Base-by-base conservation (phyloP, 1,284 basidiomycete genomes). In the Rhodotorula sp. region DNA sequence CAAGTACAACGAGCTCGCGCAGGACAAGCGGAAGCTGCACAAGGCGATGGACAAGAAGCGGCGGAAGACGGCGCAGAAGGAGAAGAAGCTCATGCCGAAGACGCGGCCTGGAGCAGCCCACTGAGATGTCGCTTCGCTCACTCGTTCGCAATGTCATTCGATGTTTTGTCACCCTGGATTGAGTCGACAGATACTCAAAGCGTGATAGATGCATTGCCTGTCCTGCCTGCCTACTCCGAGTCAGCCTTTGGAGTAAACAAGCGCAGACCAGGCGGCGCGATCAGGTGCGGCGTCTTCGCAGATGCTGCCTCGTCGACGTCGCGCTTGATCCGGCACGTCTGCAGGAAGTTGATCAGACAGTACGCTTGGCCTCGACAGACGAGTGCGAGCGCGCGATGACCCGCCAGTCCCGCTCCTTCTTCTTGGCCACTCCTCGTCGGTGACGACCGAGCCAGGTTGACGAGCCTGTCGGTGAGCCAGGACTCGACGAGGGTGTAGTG, bases 21-120 rank as follows among this genome's bases (percentile, higher is more conserved):
- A 71, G 57, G 76, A 77, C 71, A 77, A 77, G 76, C 71, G 71
- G 55, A 71, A 71, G 53, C 61, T 77, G 50, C 65, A 66, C 63
- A 76, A 76, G 65, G 70, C 74, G 34, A 70, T 74, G 40, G 72
- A 75, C 57, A 73, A 73, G 63, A 72, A 73, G 64, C 65, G 70
- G 30, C 46, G 64, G 28, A 76, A 75, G 64, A 64, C 59, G 37
- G 57, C 57, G 24, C 68, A 76, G 59, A 76, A 76, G 67, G 69
- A 73, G 60, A 77, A 74, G 68, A 74, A 75, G 62, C 64, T 71
- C 40, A 64, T 74, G 69, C 71, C 71, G 24, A 64, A 69, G 44
- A 58, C 31, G 40, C 59, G 68, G 18, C 66, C 66, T 31, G 57
- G 66, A 13, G 59, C 48, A 10, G 59, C 58, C 24, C 26, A n/a